A percentile compares a stretch with the other conserved stretches of the same genome.
Evolutionary conservation across 306 rosid species (phyloP).

Genomic region (Castanea mollissima): DNA sequence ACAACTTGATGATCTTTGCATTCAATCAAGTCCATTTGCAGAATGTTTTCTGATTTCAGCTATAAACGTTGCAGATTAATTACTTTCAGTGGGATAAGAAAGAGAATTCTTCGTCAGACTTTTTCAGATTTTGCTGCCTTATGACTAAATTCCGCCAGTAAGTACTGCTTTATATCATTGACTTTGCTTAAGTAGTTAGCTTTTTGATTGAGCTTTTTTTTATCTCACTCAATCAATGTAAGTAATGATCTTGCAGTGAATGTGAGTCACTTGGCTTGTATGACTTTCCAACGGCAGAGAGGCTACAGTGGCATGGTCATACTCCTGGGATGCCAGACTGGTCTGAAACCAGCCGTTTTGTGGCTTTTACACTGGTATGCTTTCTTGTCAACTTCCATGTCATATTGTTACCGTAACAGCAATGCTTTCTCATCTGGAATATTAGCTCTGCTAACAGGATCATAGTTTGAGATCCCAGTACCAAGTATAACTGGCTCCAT

Average conservation of each 20-base stretch:
- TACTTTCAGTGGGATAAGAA: conserved; percentile 92
- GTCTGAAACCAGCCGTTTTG: conserved; percentile 85
- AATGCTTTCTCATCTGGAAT: not conserved
- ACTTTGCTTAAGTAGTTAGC: conserved; percentile 1
- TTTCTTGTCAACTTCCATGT: conserved; percentile 16
- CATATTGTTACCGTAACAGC: not conserved
- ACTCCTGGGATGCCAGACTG: conserved; percentile 81
- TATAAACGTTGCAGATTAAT: conserved; percentile 56
- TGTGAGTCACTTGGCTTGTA: conserved; percentile 80
- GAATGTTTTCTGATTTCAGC: conserved; percentile 21
- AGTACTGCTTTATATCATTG: conserved; percentile 13
- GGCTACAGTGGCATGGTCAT: conserved; percentile 96
- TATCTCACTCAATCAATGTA: conserved; percentile 9
- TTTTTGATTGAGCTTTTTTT: not conserved
- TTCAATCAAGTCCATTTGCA: conserved; percentile 9
- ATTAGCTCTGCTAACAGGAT: not conserved
- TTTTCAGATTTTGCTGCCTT: conserved; percentile 82
- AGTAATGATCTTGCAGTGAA: conserved; percentile 59
- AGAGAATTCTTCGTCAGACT: conserved; percentile 71
- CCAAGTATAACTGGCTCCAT: not conserved
- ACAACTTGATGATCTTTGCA: conserved; percentile 13
- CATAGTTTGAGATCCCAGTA: not conserved
- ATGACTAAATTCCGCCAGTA: conserved; percentile 75
- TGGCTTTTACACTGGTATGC: conserved; percentile 80
- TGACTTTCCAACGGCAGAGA: conserved; percentile 85